Evolutionary conservation across 352 stramenopile species (phyloP).

Genomic region (Phytophthora hybrid): DNA sequence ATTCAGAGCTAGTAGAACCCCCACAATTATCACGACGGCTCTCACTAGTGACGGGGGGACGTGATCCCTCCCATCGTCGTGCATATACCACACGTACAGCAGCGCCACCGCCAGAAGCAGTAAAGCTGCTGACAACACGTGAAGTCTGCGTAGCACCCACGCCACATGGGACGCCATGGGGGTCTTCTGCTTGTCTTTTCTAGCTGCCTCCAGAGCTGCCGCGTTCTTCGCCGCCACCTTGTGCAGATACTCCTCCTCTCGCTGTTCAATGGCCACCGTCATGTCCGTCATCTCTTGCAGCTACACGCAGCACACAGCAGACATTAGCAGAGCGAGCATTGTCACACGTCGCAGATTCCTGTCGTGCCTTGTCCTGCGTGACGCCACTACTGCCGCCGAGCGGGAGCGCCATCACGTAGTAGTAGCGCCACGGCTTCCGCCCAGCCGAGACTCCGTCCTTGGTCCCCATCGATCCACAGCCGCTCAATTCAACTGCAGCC

Average conservation of each 20-base stretch:
- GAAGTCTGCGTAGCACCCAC: constrained; percentile 42
- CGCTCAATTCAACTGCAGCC: constrained; percentile 20
- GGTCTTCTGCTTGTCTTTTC: constrained; percentile 18
- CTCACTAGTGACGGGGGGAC: constrained; percentile 10
- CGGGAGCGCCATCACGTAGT: constrained; percentile 70
- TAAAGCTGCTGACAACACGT: constrained; percentile 29
- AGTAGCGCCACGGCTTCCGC: constrained; percentile 79
- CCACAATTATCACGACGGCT: not conserved
- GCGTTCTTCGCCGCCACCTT: constrained; percentile 47
- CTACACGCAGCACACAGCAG: constrained; percentile 29
- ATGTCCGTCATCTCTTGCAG: constrained; percentile 56
- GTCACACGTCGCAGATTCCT: constrained; percentile 18
- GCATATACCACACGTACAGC: constrained; percentile 21
- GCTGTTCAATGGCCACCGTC: constrained; percentile 51
- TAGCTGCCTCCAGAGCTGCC: constrained; percentile 17
- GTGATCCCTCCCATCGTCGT: constrained; percentile 2
- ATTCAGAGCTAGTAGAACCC: constrained; percentile 27
- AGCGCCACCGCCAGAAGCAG: constrained; percentile 21
- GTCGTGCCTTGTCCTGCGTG: constrained; percentile 52
- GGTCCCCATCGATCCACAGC: not conserved
- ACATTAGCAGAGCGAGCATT: not conserved
- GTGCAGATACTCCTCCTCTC: constrained; percentile 62
- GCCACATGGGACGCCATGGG: constrained; percentile 33
- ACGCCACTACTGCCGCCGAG: constrained; percentile 30
- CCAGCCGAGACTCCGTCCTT: constrained; percentile 9